Percentiles rank a stretch among this genome's conserved stretches.
Evolutionary conservation across 257 asterid species (phyloP).

Genomic region (Solanum raphanifolium): DNA sequence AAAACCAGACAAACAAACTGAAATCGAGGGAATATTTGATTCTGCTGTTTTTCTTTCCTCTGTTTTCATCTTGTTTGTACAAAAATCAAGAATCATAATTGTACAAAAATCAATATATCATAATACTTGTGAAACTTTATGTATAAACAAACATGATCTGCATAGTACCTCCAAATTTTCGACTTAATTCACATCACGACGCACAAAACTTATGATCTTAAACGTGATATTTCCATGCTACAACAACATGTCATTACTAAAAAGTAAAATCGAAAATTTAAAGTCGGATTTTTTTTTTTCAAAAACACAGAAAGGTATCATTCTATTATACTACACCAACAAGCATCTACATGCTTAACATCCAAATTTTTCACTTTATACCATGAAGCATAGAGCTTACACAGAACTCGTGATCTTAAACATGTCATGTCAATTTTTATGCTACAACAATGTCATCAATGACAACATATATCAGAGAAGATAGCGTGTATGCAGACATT

Average conservation of each 20-base stretch:
- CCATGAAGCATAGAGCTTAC: background rate
- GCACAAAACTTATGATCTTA: background rate
- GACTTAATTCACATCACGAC: background rate
- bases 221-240: background rate
- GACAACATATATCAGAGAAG: rapidly evolving
- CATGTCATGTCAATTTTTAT: background rate
- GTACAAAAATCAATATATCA: no score
- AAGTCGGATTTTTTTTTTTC: background rate
- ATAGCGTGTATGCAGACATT: rapidly evolving
- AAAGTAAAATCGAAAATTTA: background rate
- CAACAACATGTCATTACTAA: background rate
- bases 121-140: background rate
- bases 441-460: background rate
- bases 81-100: background rate
- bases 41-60: background rate
- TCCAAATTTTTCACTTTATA: background rate
- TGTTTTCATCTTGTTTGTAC: background rate
- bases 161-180: background rate
- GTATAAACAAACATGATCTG: background rate
- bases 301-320: background rate
- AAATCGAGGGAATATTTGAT: background rate
- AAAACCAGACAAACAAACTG: background rate
- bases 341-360: background rate
- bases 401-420: background rate
- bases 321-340: background rate